Evolutionary conservation across 208 protist genomes (phyloP), one percentile per base, ranked within the genome.

Genomic region (Acanthamoeba polyphaga): DNA sequence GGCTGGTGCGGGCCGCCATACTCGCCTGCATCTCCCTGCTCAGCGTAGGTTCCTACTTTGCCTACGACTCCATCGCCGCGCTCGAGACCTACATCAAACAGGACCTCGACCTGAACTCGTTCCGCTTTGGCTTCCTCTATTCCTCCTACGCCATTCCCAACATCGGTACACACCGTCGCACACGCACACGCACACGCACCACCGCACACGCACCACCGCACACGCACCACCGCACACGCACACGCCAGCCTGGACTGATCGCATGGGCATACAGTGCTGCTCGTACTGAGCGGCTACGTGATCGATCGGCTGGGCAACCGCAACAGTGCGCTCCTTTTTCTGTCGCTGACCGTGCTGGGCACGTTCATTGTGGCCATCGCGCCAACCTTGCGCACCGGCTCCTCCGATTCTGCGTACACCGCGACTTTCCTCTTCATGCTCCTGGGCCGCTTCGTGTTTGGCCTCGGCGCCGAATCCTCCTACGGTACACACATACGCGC

Each of bases 111-210:
- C 17, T 70, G 64, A 34, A 15, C 64, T 70, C 64, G 27, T 70
- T 70, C 64, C 64, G 64, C 22, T 70, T 70, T 15, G 64, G 64
- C 8, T 70, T 70, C n/a, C 64, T 70, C 64, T 70, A 70, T 27
- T 70, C 64, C n/a, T 70, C 64, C n/a, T 70, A 70, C 64, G 22
- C 64, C 64, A 70, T 70, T 19, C 64, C 64, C 64, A 70, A 70
- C 64, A 70, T 70, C n/a, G 64, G 64, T 70, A 34, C 3, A 38
- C 38, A 38, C 38, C 38, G 3, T 3, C 38, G 38, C 38, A 38
- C 38, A 38, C 38, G 38, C 38, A 38, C 38, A 3, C 38, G 38
- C 38, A 38, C 38, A 3, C 38, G 38, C 38, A 38, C 38, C n/a
- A n/a, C n/a, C n/a, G 38, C 38, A 3, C 38, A 38, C 38, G 38